Evolutionary conservation across 306 rosid species (phyloP), one percentile per base, ranked within the genome.

Genomic region (Prunus fruticosa): DNA sequence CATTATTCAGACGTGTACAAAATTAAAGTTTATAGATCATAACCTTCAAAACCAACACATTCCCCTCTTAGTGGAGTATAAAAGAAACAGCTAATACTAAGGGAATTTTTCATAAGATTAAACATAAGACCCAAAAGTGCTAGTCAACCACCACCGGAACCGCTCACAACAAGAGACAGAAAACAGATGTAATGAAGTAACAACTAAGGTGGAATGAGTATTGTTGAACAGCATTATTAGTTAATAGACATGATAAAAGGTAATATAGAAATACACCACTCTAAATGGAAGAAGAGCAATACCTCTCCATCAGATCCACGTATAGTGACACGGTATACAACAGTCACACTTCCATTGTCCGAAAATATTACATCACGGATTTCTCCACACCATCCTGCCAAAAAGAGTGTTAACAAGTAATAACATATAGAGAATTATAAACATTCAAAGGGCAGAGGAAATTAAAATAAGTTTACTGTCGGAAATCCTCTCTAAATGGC

Each of bases 251-350:
- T 13, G 64, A 23, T 0, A 52, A n/a, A 7, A 12, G 34, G 64
- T 20, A 50, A 43, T 16, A 2, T 7, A 58, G 27, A 73, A 43
- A 45, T 25, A 62, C 45, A 72, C 27, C 49, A n/a, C 38, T 57
- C 3, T 23, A 25, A 23, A 41, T 43, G 67, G 51, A 66, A 74
- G 62, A 8, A 61, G 52, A 74, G 66, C 28, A 90, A 64, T 11
- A 88, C 98, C 97, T 95, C 99, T 79, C 97, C 99, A 78, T 95
- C 97, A 77, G 99, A 95, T 85, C 99, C 99, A 23, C 97, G 84
- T 8, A 95, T 81, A 43, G 99, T 95, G 69, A 95, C 89, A 34
- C 99, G 97, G 78, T 92, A 95, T 2, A 92, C 99, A 61, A 92
- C 99, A 52, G 97, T 92, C 73, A 95, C 97, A 45, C 89, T 81